Evolutionary conservation across 768 basidiomycete species (phyloP), one percentile per base, ranked within the genome.

Genomic region (Hortiboletus flavorubellus): DNA sequence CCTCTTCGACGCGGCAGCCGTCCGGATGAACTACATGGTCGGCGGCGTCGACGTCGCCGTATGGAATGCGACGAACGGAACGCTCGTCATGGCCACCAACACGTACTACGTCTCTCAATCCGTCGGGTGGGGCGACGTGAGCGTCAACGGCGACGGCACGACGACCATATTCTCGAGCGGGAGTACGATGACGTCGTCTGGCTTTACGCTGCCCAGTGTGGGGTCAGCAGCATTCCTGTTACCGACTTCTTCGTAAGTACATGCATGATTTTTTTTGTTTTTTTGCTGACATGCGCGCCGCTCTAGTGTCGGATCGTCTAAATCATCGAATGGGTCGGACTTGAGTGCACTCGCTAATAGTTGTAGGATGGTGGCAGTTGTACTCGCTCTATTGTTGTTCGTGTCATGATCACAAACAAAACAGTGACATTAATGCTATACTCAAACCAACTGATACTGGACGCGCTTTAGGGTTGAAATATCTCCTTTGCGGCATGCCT

Each of bases 81-180:
- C 78, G 3, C 73, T 85, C 37, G 69, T 82, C 6, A 68, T 84
- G 18, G 81, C 76, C 4, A 75, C 76, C 11, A 85, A 84, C 62
- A 77, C 72, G 67, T 78, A 80, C 49, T 75, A 80, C 46, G 64
- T 68, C 4, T 61, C 68, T 3, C 68, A 67, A 4, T 62, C 68
- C 0, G 64, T 83, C 6, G 54, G 62, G 29, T 66, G 79, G 44
- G 26, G 29, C 3, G 65, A 74, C 11, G 46, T 78, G 7, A 29
- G 46, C 3, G 64, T 71, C 14, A 43, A 39, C 8, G 58, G 56
- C 4, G 12, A 6, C 0, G 46, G 40, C 2, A 51, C 51, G 4
- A 10, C 34, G 16, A 5, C 39, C 2, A 31, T 65, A 3, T 67
- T 65, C 21, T 50, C 59, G 23, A 51, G 50, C 6, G 67, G 68